Evolutionary conservation across 1,284 basidiomycete genomes (phyloP), one percentile per base, ranked within the genome.

Genomic region (Rhodotorula sp.): DNA sequence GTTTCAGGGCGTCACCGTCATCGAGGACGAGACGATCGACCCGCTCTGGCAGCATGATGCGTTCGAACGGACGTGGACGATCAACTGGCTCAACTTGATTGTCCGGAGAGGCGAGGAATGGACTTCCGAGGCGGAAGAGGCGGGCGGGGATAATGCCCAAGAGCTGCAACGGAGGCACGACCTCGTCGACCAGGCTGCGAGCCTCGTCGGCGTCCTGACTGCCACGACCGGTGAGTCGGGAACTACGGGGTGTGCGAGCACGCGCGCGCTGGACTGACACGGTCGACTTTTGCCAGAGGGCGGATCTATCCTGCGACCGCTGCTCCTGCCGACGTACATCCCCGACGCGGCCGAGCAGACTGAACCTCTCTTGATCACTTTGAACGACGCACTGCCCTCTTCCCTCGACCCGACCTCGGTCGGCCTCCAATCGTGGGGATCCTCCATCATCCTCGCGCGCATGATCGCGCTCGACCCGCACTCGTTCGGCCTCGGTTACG

Each of bases 371-470:
- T 64, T 67, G 20, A 81, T 93, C 22, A 81, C 84, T 51, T 78
- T 95, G 49, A 87, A 84, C 66, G 92, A 95, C 78, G 86, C 88
- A 4, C 87, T 91, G 0, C 83, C 93, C 59, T 85, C 87, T 48
- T 88, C 89, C 65, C 81, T 83, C n/a, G 89, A 93, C 77, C 89
- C 89, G 75, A 82, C 85, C 6, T 88, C 86, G 64, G 89, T 94
- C 26, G 93, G 93, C 10, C 89, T 91, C 26, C 92, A 95, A 80
- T 95, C 93, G 0, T 95, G 93, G 93, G 93, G 92, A 2, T 86
- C 87, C 7, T 89, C 91, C 1, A 92, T 90, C 74, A 86, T 95
- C 7, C 84, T 95, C 54, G 87, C 91, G 0, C 88, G 93, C 77
- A 85, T 89, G 81, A 86, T 95, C 63, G 85, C 86, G 1, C 84